Percentiles rank a stretch among this genome's conserved stretches.
phyloP scores from a whole-genome alignment of 495 filamentous ascomycete genomes.

The Xylaria longipes region DNA sequence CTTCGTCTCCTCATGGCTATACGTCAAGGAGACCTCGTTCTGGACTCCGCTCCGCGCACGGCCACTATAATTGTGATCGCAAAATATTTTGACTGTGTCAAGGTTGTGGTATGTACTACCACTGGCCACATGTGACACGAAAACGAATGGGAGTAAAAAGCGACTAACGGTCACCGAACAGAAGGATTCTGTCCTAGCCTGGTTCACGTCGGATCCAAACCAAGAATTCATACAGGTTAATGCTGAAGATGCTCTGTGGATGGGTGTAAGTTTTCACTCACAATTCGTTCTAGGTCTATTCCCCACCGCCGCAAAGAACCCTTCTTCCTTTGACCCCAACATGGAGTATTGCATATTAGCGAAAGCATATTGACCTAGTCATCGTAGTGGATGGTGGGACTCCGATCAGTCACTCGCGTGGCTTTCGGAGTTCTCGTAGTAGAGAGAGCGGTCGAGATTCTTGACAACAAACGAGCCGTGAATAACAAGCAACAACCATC shows the following conservation, averaged over 20 bases:
- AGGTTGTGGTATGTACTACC: conserved; percentile 43
- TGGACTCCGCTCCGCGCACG: conserved; percentile 70
- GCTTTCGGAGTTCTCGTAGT: conserved; percentile 53
- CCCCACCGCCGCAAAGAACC: too few relatives aligned
- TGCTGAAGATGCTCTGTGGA: conserved; percentile 51
- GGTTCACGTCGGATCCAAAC: conserved; percentile 51
- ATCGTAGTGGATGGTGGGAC: conserved; percentile 38
- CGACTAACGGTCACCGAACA: conserved; percentile 31
- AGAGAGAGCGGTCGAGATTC: conserved; percentile 44
- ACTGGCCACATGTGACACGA: not conserved
- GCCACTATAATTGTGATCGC: conserved; percentile 68
- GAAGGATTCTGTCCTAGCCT: conserved; percentile 38
- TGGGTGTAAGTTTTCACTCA: conserved; percentile 32
- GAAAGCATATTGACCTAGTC: not conserved
- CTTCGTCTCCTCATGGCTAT: conserved; percentile 63
- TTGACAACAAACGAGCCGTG: not conserved
- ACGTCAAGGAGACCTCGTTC: conserved; percentile 52
- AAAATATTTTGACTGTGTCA: conserved; percentile 60
- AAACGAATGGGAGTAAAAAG: not conserved
- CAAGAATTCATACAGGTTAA: conserved; percentile 53
- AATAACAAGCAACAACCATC: conserved; percentile 15
- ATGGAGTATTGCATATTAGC: not conserved
- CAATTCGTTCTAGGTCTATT: too few relatives aligned
- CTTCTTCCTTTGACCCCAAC: not conserved
- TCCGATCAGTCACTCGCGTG: conserved; percentile 42